Percentiles rank a stretch among this genome's conserved stretches.
phyloP scores from a whole-genome alignment of 495 filamentous ascomycete genomes.

The Pyronema domesticum region DNA sequence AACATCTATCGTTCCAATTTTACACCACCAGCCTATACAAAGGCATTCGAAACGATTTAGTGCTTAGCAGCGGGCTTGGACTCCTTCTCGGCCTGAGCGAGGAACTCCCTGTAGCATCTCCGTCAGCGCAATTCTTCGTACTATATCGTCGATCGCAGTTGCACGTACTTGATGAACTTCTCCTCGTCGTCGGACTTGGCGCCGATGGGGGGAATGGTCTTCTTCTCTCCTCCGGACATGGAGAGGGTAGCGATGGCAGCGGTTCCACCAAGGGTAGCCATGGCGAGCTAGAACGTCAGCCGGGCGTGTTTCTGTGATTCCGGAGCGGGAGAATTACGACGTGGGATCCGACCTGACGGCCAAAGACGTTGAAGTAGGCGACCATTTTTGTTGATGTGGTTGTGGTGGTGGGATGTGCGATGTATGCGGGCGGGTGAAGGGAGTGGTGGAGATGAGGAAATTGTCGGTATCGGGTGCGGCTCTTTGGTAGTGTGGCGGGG shows the following conservation, averaged over 20 bases:
- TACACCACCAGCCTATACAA: background rate
- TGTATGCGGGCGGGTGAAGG: constrained; percentile 4
- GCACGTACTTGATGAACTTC: constrained; percentile 83
- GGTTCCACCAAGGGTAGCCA: constrained; percentile 53
- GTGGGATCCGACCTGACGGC: constrained; percentile 86
- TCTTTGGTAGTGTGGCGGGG: background rate
- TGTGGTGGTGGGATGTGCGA: constrained; percentile 8
- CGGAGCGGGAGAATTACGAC: constrained; percentile 43
- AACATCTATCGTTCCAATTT: too few species aligned
- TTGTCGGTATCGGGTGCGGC: background rate
- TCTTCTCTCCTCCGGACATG: constrained; percentile 40
- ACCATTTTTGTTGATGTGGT: constrained; percentile 53
- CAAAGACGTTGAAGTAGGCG: constrained; percentile 64
- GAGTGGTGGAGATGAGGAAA: constrained; percentile 2
- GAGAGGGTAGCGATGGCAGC: constrained; percentile 28
- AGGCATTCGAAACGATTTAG: constrained; percentile 26
- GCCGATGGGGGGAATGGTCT: constrained; percentile 64
- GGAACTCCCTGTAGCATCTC: constrained; percentile 45
- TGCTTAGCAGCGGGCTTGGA: constrained; percentile 44
- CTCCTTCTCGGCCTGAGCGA: constrained; percentile 52
- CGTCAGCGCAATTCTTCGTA: background rate
- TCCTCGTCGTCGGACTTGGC: constrained; percentile 83
- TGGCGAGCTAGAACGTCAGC: constrained; percentile 53
- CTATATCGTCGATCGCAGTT: background rate
- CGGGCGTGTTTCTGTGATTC: background rate